phyloP scores from a whole-genome alignment of 2,329 filamentous ascomycete species.

The Ophiostoma angusticollis region DNA sequence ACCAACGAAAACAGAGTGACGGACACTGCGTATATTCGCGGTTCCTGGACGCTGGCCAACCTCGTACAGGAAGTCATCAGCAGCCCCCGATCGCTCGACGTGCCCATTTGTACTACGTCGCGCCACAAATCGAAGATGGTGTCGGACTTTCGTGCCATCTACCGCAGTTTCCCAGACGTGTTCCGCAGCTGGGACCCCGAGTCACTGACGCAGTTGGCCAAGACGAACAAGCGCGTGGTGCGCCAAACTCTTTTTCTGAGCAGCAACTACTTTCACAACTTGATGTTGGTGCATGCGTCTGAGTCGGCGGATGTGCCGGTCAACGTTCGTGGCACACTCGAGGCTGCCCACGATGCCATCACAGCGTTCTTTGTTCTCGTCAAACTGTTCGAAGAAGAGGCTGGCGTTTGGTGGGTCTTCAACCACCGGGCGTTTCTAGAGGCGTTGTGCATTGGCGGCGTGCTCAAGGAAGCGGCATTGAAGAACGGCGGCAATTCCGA shows the following conservation, averaged over 20 bases:
- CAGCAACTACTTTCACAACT: constrained; percentile 73
- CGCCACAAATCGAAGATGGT: constrained; percentile 59
- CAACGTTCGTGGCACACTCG: constrained; percentile 57
- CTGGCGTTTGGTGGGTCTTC: constrained; percentile 74
- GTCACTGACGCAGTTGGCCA: constrained; percentile 43
- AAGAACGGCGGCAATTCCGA: constrained; percentile 34
- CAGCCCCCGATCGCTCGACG: constrained; percentile 58
- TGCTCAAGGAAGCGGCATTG: constrained; percentile 36
- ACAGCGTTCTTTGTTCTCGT: constrained; percentile 63
- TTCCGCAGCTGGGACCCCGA: constrained; percentile 57
- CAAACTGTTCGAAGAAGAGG: constrained; percentile 54
- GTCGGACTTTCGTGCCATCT: constrained; percentile 55
- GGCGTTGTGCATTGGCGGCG: constrained; percentile 53
- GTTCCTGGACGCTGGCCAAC: constrained; percentile 68
- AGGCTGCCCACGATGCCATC: constrained; percentile 65
- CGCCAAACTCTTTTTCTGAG: constrained; percentile 66
- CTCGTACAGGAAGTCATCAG: constrained; percentile 67
- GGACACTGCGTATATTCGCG: constrained; percentile 58
- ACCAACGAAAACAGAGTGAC: constrained; percentile 49
- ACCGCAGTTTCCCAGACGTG: constrained; percentile 57
- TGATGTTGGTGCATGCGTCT: constrained; percentile 66
- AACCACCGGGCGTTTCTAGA: constrained; percentile 72
- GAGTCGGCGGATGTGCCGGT: constrained; percentile 51
- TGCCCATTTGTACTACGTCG: constrained; percentile 56
- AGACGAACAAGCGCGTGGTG: constrained; percentile 51